A percentile compares a stretch with the other conserved stretches of the same genome.
Conservation (phyloP, 1,139 yeast species). For the Eremothecium cymbalariae region DNA sequence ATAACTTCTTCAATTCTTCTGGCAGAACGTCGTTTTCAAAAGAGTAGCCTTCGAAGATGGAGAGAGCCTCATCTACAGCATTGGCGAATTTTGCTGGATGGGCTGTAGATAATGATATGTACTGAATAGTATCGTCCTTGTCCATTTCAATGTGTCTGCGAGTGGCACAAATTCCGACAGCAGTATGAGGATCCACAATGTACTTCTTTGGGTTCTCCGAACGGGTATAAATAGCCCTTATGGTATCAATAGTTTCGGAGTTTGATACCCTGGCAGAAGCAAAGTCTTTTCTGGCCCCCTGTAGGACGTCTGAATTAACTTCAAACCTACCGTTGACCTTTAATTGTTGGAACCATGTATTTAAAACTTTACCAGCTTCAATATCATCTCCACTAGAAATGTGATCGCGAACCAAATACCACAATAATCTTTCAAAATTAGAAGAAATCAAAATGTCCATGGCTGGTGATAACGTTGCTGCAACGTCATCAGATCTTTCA, state of each 20-base stretch:
- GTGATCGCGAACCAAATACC: slow-evolving; percentile 81
- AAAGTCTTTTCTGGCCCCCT: slow-evolving; percentile 60
- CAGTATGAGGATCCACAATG: slow-evolving; percentile 91
- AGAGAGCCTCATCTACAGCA: slow-evolving; percentile 79
- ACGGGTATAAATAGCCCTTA: slow-evolving; percentile 52
- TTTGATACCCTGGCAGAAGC: slow-evolving; percentile 76
- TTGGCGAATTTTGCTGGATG: slow-evolving; percentile 98
- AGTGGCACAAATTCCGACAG: slow-evolving; percentile 84
- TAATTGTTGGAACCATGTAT: slow-evolving; percentile 71
- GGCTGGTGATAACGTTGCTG: slow-evolving; percentile 91
- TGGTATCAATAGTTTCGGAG: slow-evolving; percentile 66
- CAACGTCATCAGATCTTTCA: slow-evolving; percentile 66
- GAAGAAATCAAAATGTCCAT: slow-evolving; percentile 96
- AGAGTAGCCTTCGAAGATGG: slow-evolving; percentile 58
- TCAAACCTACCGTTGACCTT: slow-evolving; percentile 67
- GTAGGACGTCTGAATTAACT: slow-evolving; percentile 58
- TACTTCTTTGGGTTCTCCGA: slow-evolving; percentile 54
- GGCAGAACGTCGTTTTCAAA: slow-evolving; percentile 88
- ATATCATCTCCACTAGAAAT: slow-evolving; percentile 47
- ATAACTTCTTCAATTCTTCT: slow-evolving; percentile 67
- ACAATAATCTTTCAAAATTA: slow-evolving; percentile 88
- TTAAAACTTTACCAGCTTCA: slow-evolving; percentile 68
- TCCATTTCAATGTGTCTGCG: slow-evolving; percentile 51
- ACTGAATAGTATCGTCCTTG: slow-evolving; percentile 38
- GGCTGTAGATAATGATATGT: slow-evolving; percentile 87